Conservation (phyloP, 768 basidiomycete species). For the Trametes coccinea region DNA sequence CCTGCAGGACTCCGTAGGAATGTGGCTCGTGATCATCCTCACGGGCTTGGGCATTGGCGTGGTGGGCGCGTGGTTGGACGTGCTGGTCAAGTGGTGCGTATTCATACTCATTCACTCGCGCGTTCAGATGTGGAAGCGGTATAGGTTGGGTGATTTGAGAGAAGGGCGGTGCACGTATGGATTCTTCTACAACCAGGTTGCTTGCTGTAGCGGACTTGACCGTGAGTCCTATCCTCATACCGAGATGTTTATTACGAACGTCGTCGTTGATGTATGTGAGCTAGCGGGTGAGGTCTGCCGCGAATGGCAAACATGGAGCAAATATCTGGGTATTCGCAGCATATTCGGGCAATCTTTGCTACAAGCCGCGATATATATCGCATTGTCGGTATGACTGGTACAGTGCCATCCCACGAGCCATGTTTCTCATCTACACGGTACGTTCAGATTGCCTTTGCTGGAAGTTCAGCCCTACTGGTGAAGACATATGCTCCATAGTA, state of each 20-base stretch:
- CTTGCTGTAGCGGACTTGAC: constrained; percentile 70
- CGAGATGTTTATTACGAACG: background rate
- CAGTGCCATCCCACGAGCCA: background rate
- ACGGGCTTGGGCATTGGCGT: constrained; percentile 70
- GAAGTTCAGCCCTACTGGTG: constrained; percentile 64
- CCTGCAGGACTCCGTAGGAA: constrained; percentile 54
- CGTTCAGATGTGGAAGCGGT: background rate
- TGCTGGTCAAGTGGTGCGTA: constrained; percentile 68
- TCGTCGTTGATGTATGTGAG: background rate
- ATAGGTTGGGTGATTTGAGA: constrained; percentile 67
- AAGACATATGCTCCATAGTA: constrained; percentile 71
- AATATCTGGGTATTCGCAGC: constrained; percentile 51
- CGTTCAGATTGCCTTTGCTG: constrained; percentile 57
- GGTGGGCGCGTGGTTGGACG: constrained; percentile 71
- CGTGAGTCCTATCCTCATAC: constrained; percentile 35
- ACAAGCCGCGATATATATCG: constrained; percentile 64
- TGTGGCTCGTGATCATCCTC: constrained; percentile 68
- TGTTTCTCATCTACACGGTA: background rate
- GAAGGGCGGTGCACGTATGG: constrained; percentile 69
- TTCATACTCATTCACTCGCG: background rate
- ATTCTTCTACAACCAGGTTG: constrained; percentile 70
- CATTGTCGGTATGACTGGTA: constrained; percentile 48
- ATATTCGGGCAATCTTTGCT: constrained; percentile 63
- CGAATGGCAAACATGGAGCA: constrained; percentile 71
- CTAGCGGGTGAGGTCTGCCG: constrained; percentile 65